Percentiles rank a stretch among this genome's conserved stretches.
Evolutionary conservation across 352 stramenopile genomes (phyloP).

Genomic region (Thalassiosira hispida): DNA sequence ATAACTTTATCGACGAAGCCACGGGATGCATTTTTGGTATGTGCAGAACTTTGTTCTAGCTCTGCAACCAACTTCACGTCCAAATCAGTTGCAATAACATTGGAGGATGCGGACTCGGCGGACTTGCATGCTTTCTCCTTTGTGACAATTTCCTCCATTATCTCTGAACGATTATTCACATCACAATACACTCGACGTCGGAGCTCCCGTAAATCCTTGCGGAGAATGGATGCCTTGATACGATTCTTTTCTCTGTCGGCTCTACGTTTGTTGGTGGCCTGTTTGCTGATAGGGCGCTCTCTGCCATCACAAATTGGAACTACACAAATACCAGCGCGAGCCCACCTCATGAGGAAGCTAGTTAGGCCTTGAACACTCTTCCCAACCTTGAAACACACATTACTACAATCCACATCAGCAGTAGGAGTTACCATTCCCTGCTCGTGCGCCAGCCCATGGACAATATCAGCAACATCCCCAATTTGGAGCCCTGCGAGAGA

Average conservation of each 20-base stretch:
- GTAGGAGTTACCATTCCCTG: neutral
- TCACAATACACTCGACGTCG: neutral
- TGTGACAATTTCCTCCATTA: neutral
- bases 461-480: neutral
- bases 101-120: neutral
- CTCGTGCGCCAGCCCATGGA: neutral
- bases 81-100: neutral
- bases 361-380: neutral
- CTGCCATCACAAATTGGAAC: conserved; percentile 22
- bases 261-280: conserved; percentile 20
- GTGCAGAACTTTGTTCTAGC: neutral
- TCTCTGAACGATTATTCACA: neutral
- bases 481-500: neutral
- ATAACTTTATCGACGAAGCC: conserved; percentile 30
- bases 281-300: conserved; percentile 15
- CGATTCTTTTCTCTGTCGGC: conserved; percentile 19
- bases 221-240: conserved; percentile 2
- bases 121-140: conserved; percentile 7
- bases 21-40: conserved; percentile 13
- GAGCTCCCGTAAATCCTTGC: conserved; percentile 4
- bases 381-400: conserved; percentile 4
- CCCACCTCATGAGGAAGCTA: conserved; percentile 6
- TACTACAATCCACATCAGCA: conserved; percentile 17
- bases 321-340: neutral
- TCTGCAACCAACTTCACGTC: conserved; percentile 2